A percentile compares a stretch with the other conserved stretches of the same genome.
phyloP scores from a whole-genome alignment of 352 stramenopile genomes.

The Phytopythium kandeliae region DNA sequence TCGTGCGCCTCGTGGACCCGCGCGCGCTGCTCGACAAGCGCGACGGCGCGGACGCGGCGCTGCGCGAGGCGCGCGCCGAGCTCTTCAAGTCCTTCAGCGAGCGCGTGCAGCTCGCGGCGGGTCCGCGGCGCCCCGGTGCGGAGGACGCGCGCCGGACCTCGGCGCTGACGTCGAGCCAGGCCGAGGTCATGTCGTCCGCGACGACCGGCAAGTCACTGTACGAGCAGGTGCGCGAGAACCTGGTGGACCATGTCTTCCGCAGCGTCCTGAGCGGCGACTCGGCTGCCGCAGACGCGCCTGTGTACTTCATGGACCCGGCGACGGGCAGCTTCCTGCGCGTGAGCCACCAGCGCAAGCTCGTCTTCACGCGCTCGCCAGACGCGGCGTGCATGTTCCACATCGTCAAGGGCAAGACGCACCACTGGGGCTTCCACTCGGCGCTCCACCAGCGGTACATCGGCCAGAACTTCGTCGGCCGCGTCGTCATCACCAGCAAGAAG shows the following conservation, averaged over 20 bases:
- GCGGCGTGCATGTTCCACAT: conserved; percentile 73
- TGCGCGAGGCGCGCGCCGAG: conserved; percentile 29
- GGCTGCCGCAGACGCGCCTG: conserved; percentile 28
- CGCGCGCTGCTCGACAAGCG: conserved; percentile 6
- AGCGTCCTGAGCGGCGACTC: conserved; percentile 6
- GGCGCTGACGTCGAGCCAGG: conserved; percentile 9
- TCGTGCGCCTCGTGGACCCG: conserved; percentile 18
- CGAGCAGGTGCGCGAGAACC: conserved; percentile 47
- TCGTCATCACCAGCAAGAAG: conserved; percentile 61
- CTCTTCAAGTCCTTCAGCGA: conserved; percentile 42
- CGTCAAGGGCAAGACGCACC: conserved; percentile 63
- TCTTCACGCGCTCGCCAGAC: conserved; percentile 53
- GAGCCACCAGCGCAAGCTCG: conserved; percentile 58
- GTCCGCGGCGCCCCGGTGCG: neutral
- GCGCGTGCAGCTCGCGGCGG: conserved; percentile 11
- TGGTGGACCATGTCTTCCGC: conserved; percentile 53
- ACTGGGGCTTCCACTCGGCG: conserved; percentile 74
- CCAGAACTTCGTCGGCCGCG: conserved; percentile 64
- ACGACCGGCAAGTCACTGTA: conserved; percentile 60
- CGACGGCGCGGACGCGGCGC: conserved; percentile 11
- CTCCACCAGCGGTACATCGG: conserved; percentile 61
- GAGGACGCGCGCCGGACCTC: conserved; percentile 4
- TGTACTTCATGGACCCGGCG: conserved; percentile 65
- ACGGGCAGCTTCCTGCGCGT: conserved; percentile 50
- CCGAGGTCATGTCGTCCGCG: conserved; percentile 27